Evolutionary conservation across 2,329 filamentous ascomycete genomes (phyloP).

Genomic region (Paecilomyces formosus): DNA sequence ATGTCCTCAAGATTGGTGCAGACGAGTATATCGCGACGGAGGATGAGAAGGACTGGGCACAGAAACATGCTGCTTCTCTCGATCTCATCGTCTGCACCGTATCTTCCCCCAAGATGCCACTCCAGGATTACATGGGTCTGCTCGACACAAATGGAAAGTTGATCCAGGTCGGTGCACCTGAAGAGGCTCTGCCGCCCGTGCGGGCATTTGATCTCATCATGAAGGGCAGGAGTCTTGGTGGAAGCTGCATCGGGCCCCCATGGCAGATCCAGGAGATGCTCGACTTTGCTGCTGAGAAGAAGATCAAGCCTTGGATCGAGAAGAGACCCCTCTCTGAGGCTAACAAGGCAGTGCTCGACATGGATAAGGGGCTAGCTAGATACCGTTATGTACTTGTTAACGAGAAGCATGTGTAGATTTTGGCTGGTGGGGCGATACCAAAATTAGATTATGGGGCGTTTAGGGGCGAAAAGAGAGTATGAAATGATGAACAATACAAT

Average conservation of each 20-base stretch:
- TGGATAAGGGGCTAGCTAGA: slow-evolving; percentile 25
- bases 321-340: slow-evolving; percentile 19
- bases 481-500: no score
- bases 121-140: slow-evolving; percentile 51
- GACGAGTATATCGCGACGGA: slow-evolving; percentile 44
- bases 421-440: no score
- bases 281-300: slow-evolving; percentile 19
- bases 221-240: slow-evolving; percentile 42
- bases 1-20: slow-evolving; percentile 45
- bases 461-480: no score
- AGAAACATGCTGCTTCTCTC: slow-evolving; percentile 34
- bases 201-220: slow-evolving; percentile 47
- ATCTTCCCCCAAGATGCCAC: slow-evolving; percentile 49
- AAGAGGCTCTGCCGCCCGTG: slow-evolving; percentile 43
- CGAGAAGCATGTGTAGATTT: slow-evolving; percentile 6
- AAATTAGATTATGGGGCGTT: no score
- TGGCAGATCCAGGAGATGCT: slow-evolving; percentile 26
- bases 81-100: slow-evolving; percentile 48
- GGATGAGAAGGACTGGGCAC: slow-evolving; percentile 42
- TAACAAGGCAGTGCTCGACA: slow-evolving; percentile 24
- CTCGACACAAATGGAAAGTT: slow-evolving; percentile 50
- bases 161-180: slow-evolving; percentile 56
- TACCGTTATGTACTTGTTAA: slow-evolving; percentile 30
- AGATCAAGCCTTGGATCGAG: slow-evolving; percentile 22
- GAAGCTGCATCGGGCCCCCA: slow-evolving; percentile 22